Conservation (phyloP, 2,329 filamentous ascomycete species). For the Cladobotryum protrusum region DNA sequence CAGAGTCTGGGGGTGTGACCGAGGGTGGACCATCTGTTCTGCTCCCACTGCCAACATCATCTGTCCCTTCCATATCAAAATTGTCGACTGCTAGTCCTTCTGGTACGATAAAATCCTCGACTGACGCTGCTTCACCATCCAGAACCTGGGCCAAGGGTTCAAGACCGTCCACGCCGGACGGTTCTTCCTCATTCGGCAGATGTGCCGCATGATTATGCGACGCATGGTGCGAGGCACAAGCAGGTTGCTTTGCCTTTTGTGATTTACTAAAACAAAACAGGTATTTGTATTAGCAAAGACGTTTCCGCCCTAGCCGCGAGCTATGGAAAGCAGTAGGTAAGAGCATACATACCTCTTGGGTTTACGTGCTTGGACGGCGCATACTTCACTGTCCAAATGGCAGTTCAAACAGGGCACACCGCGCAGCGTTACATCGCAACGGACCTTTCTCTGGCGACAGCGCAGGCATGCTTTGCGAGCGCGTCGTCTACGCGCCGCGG, state of each 20-base stretch:
- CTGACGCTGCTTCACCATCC: not conserved
- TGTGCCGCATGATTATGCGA: not conserved
- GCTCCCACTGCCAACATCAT: no score
- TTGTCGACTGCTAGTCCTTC: not conserved
- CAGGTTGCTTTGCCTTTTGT: no score
- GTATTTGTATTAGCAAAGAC: no score
- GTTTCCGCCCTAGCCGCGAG: not conserved
- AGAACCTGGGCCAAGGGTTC: slow-evolving; percentile 5
- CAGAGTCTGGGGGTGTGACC: no score
- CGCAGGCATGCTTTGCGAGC: slow-evolving; percentile 8
- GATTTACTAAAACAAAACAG: no score
- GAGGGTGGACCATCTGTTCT: no score
- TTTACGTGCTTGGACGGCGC: slow-evolving; percentile 6
- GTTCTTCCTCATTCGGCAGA: not conserved
- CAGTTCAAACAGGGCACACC: slow-evolving; percentile 15
- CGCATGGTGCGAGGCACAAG: no score
- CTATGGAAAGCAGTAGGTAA: not conserved
- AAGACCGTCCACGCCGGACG: slow-evolving; percentile 7
- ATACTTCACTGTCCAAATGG: slow-evolving; percentile 10
- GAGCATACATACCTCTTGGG: slow-evolving; percentile 8
- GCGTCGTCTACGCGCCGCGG: slow-evolving; percentile 3
- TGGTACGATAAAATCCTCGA: not conserved
- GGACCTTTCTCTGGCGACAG: slow-evolving; percentile 12
- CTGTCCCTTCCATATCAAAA: not conserved
- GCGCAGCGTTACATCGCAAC: slow-evolving; percentile 13